phyloP scores from a whole-genome alignment of 2,329 filamentous ascomycete genomes.

The Cladosporium velox region DNA sequence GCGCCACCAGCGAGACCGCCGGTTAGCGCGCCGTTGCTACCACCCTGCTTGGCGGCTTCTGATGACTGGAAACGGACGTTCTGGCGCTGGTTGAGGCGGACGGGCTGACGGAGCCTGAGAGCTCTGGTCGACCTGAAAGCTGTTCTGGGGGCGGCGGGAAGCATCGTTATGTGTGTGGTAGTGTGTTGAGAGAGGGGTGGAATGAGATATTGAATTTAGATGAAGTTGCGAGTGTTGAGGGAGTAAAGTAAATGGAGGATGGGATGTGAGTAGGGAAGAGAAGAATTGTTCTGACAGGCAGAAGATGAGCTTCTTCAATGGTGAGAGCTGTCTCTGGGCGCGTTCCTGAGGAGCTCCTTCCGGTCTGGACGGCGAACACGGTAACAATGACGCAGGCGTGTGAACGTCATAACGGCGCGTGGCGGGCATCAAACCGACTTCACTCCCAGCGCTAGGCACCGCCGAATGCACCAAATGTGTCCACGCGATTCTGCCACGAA shows the following conservation, averaged over 20 bases:
- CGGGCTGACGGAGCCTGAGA: constrained; percentile 18
- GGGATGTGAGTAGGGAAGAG: not conserved
- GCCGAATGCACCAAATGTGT: not conserved
- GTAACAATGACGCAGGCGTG: constrained; percentile 8
- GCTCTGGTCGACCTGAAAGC: constrained; percentile 19
- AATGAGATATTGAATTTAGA: not conserved
- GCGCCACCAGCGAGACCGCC: constrained; percentile 54
- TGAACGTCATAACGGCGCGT: constrained; percentile 2
- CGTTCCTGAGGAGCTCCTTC: not conserved
- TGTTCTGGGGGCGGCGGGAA: constrained; percentile 18
- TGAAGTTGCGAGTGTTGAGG: not conserved
- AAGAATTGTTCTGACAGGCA: not conserved
- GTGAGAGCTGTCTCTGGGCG: not conserved
- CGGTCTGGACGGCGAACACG: not conserved
- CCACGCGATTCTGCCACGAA: not conserved
- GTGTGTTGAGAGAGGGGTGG: not conserved
- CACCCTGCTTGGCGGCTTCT: constrained; percentile 23
- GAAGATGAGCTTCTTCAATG: not conserved
- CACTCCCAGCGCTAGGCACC: not conserved
- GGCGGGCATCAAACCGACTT: not conserved
- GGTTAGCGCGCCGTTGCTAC: constrained; percentile 44
- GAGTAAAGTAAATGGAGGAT: not conserved
- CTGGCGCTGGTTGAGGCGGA: constrained; percentile 17
- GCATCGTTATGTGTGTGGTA: constrained; percentile 9
- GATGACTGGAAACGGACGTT: constrained; percentile 16